Evolutionary conservation across 805 yeast species (phyloP), one percentile per base, ranked within the genome.

Genomic region (Tetrapisispora iriomotensis): DNA sequence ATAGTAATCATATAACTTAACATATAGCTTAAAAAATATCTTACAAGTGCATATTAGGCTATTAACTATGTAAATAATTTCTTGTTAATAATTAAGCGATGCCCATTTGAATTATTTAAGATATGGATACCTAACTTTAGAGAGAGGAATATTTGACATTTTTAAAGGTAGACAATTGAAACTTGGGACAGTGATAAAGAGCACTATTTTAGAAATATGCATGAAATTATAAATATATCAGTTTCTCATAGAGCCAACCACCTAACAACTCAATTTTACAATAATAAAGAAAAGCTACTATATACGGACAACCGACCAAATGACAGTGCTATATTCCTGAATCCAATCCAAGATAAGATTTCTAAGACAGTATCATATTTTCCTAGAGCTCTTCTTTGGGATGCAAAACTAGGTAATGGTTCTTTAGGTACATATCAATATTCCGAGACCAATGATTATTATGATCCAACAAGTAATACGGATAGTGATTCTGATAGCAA

Each of bases 321-420:
- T 15, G 34, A 35, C 6, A 18, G 20, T 55, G 30, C 43, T 46
- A 31, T 77, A 3, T 68, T 69, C 43, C 67, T 77, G 45, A 61
- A 66, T 29, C 62, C 72, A 5, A 68, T 68, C 1, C 47, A 62
- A 1, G 61, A 65, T 26, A 41, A 45, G 2, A 45, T 66, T 31
- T 58, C 67, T 8, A 70, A 70, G 38, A 60, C 74, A 0, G 71
- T 72, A 0, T 72, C 77, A n/a, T 85, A 76, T 54, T 68, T 80
- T n/a, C 97, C 98, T 1, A 63, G 97, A 40, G 75, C 83, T 0
- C 50, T 86, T 26, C 50, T 86, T n/a, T 85, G 88, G 79, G 97
- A 92, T 45, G 71, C 77, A 34, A 65, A 70, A 17, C 79, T 82
- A 36, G 95, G 95, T 0, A 73, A 70, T 51, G 96, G 96, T 0